Base-by-base conservation (phyloP, 1,284 basidiomycete species). In the Coniferiporia weirii region DNA sequence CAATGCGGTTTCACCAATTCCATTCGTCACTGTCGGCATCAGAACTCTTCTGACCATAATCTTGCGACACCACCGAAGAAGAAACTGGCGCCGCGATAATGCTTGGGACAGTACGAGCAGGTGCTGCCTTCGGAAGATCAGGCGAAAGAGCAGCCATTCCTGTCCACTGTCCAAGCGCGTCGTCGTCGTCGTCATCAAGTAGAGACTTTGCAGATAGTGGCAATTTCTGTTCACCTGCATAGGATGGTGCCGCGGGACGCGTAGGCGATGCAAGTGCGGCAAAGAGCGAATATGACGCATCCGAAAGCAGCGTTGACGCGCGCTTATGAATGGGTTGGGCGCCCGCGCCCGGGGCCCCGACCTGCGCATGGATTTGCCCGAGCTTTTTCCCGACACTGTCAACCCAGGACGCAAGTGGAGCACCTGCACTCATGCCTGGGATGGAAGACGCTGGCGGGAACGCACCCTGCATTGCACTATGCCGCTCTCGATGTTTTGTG, bases 281-380 rank as follows among this genome's bases (percentile, higher is more conserved):
- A 7, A 77, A 77, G 36, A 87, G 72, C 27, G 79, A 77, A 61
- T 77, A 76, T 2, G 83, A 84, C 40, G 89, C 79, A 66, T 88
- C 87, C 0, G 82, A 80, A 54, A 89, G 67, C 40, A 89, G 75
- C 1, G 80, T 65, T 0, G 87, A 86, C 0, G 86, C 87, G 27
- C 85, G 82, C 69, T 86, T 87, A 61, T 82, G 82, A 52, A 60
- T 32, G 15, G 45, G 65, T 73, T 27, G 36, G 20, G 44, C 34
- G 19, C 36, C 40, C 19, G 34, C 34, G 15, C 52, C 35, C 4
- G 45, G 79, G 73, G 66, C 87, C 78, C 34, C 86, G 87, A 62
- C 32, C 36, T 82, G 82, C 34, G 27, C 27, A 5, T 27, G 27
- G 2, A 87, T 66, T 63, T 82, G 82, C 54, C 78, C 82, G 71